Evolutionary conservation across 495 filamentous ascomycete species (phyloP).

Genomic region (Tuber umbilicatum): DNA sequence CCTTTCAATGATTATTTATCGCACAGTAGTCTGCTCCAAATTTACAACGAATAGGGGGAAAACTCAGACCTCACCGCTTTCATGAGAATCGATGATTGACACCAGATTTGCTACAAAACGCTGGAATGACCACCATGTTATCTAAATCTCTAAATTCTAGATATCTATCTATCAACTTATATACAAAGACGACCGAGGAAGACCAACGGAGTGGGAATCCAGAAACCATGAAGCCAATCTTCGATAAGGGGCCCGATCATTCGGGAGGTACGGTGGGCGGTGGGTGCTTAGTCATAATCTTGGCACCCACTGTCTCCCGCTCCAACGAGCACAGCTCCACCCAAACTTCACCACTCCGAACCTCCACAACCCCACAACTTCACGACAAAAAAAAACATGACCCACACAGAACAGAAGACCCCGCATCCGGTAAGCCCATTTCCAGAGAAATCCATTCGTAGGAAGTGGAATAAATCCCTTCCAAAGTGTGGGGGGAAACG

Average conservation of each 20-base stretch:
- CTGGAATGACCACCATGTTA: neutral
- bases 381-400: neutral
- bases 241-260: neutral
- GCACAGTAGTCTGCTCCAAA: neutral
- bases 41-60: neutral
- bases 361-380: neutral
- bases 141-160: neutral
- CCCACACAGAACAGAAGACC: neutral
- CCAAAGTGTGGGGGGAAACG: neutral
- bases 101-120: neutral
- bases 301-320: neutral
- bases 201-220: neutral
- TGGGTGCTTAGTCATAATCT: neutral
- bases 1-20: neutral
- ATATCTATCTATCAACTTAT: neutral
- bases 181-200: neutral
- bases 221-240: neutral
- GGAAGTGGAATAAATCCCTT: neutral
- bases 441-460: neutral
- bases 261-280: neutral
- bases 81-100: neutral
- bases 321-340: neutral
- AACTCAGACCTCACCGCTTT: neutral
- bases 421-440: neutral
- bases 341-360: neutral